Base-by-base conservation (phyloP, 164 flowering plant species). In the Piper betle region DNA sequence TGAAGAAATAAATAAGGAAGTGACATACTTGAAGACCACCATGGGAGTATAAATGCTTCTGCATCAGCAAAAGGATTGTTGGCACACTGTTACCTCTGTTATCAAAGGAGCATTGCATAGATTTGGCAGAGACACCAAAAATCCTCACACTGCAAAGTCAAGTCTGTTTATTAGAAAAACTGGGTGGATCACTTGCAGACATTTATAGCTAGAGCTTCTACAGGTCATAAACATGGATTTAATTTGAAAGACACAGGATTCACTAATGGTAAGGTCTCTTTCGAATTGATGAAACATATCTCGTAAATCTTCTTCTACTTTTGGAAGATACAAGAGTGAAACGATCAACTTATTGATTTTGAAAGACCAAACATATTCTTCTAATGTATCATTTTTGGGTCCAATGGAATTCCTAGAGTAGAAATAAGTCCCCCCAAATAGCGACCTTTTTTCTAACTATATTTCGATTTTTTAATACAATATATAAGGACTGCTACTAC, bases 61-160 rank as follows among this genome's bases (percentile, higher is more conserved):
- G 98, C 94, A 93, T 83, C 88, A 75, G 77, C n/a, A 93, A 84
- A 37, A 93, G 92, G 69, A 93, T 87, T 15, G 91, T 90, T 1
- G 98, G 98, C 60, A 93, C 94, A 63, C 97, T 86, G 69, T 93
- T 90, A 55, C 94, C 91, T 72, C 89, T 78, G 15, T 66, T 66
- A 69, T 93, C 97, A 65, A 76, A 88, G 40, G 94, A 83, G 64
- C 96, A 87, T 68, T 93, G 97, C 98, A 93, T 93, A 15, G 97
- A 93, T 72, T 81, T 73, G 17, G 96, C 87, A 64, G 98, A 90
- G 64, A 93, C 96, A 62, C 98, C 98, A 75, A 93, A 93, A 11
- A 90, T 94, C 20, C 83, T 84, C 2, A 74, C 92, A 75, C 98
- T 93, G 78, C 58, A 73, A 8, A 66, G 61, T 7, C 50, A 43